A percentile compares a stretch with the other conserved stretches of the same genome.
These are phyloP conservation scores for Rutstroemia sp. DNA, from an alignment of 2,329 filamentous ascomycete genomes.

Conservation along the genomic window DNA sequence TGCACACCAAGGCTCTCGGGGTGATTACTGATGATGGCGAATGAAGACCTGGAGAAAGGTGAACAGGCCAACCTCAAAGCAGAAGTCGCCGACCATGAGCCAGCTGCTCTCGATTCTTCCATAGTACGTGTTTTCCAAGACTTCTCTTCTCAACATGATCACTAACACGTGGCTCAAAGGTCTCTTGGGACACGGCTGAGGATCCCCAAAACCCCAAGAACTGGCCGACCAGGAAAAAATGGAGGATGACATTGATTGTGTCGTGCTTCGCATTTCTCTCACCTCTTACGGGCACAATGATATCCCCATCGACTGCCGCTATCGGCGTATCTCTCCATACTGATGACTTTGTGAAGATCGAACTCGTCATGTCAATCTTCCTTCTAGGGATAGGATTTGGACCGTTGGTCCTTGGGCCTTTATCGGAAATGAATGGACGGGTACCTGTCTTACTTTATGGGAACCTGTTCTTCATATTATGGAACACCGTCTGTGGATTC, in stretches of 20 bases:
- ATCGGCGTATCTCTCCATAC: background rate
- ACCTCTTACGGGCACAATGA: constrained; percentile 1
- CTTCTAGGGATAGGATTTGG: constrained; percentile 1
- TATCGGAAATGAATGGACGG: constrained; percentile 3
- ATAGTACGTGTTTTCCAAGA: background rate
- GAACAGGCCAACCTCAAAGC: background rate
- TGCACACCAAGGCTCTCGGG: too few relatives aligned
- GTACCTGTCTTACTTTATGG: background rate
- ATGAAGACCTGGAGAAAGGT: background rate
- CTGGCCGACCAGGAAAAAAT: background rate
- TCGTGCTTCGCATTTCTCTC: background rate
- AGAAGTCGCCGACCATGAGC: too few relatives aligned
- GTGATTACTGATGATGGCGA: background rate
- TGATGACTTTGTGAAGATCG: background rate
- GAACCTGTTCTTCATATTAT: constrained; percentile 39
- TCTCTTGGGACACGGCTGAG: background rate
- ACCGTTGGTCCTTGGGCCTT: background rate
- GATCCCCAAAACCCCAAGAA: background rate
- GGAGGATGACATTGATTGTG: background rate
- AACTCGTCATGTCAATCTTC: background rate
- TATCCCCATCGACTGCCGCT: background rate
- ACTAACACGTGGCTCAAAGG: background rate
- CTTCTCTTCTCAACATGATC: background rate
- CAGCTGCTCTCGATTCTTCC: background rate
- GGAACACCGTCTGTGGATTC: constrained; percentile 36